Evolutionary conservation across 768 basidiomycete genomes (phyloP), one percentile per base, ranked within the genome.

Genomic region (Coprinellus aureogranulatus): DNA sequence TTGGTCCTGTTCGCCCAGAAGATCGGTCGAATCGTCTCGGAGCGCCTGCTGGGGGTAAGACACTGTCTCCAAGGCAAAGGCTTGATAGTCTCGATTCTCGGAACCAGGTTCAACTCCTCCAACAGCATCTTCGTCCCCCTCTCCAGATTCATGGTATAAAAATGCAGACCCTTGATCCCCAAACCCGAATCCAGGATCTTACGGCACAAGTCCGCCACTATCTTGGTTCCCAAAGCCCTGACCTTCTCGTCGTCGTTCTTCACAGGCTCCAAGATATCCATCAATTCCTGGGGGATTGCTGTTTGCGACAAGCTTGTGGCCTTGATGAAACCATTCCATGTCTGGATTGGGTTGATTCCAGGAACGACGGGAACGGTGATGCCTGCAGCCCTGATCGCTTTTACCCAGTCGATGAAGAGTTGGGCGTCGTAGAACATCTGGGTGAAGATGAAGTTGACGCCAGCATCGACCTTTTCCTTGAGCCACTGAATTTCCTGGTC

Each of bases 11-110:
- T 98, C 12, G 97, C 94, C 95, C 96, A 98, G 79, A 98, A 98
- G 68, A 99, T 98, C 2, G 97, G 97, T 31, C 97, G 89, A 61
- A 96, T 98, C 48, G 84, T 89, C 74, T 99, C 97, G 62, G 85
- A 80, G 50, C 96, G 89, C 57, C 97, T 83, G 67, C 82, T 92
- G 20, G 95, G 94, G 2, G 96, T 98, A 63, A 98, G 89, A 20
- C 87, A 93, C 90, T 96, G 94, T 74, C 96, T 85, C 97, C 97
- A 99, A 1, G 97, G 97, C 25, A 99, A 74, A 39, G 97, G 96
- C 64, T 95, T 95, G 70, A 98, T 83, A 18, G 90, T 90, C 73
- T 98, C 94, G 26, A 93, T 79, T 46, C 89, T 81, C 3, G 94
- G 90, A 44, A 94, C 90, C 52, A 98, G 81, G 64, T 88, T 87